These are phyloP conservation scores for Tuber melanosporum DNA, from an alignment of 495 filamentous ascomycete genomes.

Conservation along the genomic window DNA sequence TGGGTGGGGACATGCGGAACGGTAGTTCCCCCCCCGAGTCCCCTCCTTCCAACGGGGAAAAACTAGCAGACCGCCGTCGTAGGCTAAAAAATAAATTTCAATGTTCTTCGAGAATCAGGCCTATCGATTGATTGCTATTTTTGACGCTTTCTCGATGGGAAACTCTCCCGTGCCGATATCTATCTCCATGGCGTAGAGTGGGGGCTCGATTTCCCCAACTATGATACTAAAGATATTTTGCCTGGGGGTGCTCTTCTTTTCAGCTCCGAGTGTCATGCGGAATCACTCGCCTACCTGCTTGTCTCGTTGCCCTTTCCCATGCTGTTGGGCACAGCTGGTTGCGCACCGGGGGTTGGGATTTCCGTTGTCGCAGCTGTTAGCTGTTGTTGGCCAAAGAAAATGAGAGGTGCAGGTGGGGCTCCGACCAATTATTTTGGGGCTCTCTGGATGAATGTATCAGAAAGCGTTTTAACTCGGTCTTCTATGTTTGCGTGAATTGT, in stretches of 20 bases:
- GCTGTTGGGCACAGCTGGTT: background rate
- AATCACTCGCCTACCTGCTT: background rate
- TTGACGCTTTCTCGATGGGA: background rate
- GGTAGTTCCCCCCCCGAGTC: background rate
- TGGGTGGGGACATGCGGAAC: background rate
- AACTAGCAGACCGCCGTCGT: background rate
- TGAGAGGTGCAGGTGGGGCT: background rate
- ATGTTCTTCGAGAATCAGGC: background rate
- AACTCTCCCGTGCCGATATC: background rate
- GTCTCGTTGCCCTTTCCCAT: background rate
- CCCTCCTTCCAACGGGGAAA: background rate
- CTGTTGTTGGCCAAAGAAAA: background rate
- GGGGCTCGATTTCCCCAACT: background rate
- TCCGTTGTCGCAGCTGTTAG: background rate
- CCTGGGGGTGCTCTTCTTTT: background rate
- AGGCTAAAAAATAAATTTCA: background rate
- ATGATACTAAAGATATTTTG: background rate
- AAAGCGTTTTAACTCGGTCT: background rate
- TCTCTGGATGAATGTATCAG: background rate
- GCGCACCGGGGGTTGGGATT: background rate
- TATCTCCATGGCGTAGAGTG: background rate
- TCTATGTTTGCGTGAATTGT: background rate
- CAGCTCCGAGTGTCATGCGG: background rate
- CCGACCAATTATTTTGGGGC: background rate
- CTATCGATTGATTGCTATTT: constrained; percentile 1